phyloP scores from a whole-genome alignment of 768 basidiomycete genomes.

The Gyrodon lividus region DNA sequence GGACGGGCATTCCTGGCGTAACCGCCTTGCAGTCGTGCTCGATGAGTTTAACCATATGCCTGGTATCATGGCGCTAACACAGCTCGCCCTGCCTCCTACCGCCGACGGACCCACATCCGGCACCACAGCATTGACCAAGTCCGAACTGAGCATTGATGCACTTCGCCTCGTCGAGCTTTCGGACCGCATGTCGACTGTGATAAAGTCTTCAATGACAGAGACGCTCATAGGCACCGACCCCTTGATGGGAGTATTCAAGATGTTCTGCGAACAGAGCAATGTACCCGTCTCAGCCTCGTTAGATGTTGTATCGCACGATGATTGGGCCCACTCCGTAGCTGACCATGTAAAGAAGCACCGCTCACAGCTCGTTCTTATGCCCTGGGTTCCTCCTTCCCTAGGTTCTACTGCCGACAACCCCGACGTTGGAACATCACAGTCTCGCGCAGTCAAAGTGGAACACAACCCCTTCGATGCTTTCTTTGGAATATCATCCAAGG shows the following conservation, averaged over 20 bases:
- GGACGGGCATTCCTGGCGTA: conserved; percentile 18
- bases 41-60: conserved; percentile 89
- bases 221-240: conserved; percentile 69
- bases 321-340: conserved; percentile 66
- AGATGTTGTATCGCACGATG: conserved; percentile 72
- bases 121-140: background rate
- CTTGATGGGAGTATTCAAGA: conserved; percentile 68
- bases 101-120: conserved; percentile 4
- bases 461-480: conserved; percentile 76
- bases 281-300: conserved; percentile 68
- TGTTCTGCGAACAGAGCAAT: conserved; percentile 71
- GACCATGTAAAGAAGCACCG: conserved; percentile 54
- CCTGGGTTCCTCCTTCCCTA: conserved; percentile 64
- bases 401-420: conserved; percentile 28
- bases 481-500: conserved; percentile 54
- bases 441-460: conserved; percentile 18
- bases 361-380: conserved; percentile 78
- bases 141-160: conserved; percentile 53
- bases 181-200: conserved; percentile 81
- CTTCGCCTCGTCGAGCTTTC: conserved; percentile 89
- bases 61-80: conserved; percentile 85
- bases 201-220: conserved; percentile 78
- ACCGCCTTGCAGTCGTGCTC: conserved; percentile 79
- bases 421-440: conserved; percentile 20
- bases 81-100: conserved; percentile 69